Evolutionary conservation across 371 early-diverging fungal genomes (phyloP), one percentile per base, ranked within the genome.

Genomic region (Mucor sp.): DNA sequence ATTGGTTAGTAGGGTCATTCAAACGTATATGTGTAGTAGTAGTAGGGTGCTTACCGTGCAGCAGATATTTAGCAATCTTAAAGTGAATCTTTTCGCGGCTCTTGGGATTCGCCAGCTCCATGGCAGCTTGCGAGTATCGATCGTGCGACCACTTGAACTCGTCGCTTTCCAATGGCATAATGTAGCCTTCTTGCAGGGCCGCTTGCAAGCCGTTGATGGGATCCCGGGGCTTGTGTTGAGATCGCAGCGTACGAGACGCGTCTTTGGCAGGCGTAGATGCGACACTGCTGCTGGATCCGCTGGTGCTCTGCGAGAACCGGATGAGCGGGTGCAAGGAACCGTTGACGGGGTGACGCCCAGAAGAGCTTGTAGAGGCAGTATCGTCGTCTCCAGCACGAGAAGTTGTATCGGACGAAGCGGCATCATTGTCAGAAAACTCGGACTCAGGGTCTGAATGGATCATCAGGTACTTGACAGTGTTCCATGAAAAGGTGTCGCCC

Each of bases 81-180:
- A 78, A 59, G 56, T 82, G 83, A 9, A 82, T 82, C 25, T 63
- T 71, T 39, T 71, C 77, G 3, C 78, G 65, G 6, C 64, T 68
- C 25, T 64, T 68, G 3, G 76, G 75, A 37, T 76, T 62, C n/a
- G 72, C 83, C 1, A 82, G 59, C 27, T 74, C 76, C 74, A 78
- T 80, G 3, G 83, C 83, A n/a, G 83, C 83, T 66, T 78, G 80
- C 4, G 80, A 82, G 39, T 76, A 80, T 14, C 80, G 73, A 60
- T 82, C 83, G 58, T 82, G 83, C 4, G 74, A 78, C 78, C 80
- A 82, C 63, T 72, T 78, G 39, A 82, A 82, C 32, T 80, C 78
- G 37, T 82, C 80, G 15, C 67, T 67, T 57, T 78, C 80, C 4
- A 79, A 57, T 0, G 83, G 76, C 28, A 82, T 28, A 44, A 82